Conservation (phyloP, 23 red algal species). For the Gracilariopsis chorda region DNA sequence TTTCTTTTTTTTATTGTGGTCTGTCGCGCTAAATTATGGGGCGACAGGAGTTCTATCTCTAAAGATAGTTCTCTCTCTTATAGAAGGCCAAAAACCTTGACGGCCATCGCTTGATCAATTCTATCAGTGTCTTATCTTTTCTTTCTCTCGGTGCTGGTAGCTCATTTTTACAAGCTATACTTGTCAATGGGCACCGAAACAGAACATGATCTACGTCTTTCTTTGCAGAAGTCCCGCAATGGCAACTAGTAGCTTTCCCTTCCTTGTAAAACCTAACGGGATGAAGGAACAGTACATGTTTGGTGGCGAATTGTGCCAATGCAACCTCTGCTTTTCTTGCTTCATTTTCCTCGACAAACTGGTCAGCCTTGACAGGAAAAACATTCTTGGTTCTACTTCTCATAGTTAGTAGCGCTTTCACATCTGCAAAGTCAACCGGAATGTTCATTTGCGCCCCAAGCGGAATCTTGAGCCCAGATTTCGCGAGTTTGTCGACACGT, state of each 20-base stretch:
- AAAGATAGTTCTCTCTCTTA: background rate
- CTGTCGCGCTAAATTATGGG: background rate
- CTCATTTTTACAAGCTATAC: background rate
- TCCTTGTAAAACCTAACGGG: background rate
- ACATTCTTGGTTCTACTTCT: too few species aligned
- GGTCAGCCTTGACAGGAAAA: too few species aligned
- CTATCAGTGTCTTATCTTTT: background rate
- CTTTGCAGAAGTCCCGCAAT: background rate
- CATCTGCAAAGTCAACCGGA: too few species aligned
- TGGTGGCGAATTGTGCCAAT: background rate
- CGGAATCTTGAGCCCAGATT: too few species aligned
- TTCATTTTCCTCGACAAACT: background rate
- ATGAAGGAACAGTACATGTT: background rate
- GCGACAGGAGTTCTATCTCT: constrained; percentile 1
- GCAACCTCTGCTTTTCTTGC: background rate
- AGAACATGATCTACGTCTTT: constrained; percentile 3
- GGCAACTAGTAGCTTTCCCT: background rate
- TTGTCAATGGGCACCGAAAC: background rate
- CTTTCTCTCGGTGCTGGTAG: background rate
- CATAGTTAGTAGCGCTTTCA: too few species aligned
- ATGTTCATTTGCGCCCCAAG: too few species aligned
- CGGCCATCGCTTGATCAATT: background rate
- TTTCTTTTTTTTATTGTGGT: too few species aligned
- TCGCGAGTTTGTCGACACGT: too few species aligned
- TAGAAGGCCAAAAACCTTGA: background rate